Evolutionary conservation across 2,329 filamentous ascomycete species (phyloP), one percentile per base, ranked within the genome.

Genomic region (Beauveria bassiana): DNA sequence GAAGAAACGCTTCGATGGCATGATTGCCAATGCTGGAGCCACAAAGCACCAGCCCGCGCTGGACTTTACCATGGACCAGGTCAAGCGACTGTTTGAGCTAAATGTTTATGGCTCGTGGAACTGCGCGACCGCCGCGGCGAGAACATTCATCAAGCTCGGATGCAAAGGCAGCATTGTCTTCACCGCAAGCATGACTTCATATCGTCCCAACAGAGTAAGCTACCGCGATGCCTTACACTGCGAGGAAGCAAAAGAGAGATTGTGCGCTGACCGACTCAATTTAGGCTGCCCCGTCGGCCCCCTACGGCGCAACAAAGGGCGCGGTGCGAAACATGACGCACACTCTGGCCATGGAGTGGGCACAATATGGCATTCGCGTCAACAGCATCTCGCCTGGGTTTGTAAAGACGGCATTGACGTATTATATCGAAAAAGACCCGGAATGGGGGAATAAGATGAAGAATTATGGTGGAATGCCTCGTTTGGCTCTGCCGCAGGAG

Each of bases 391-490:
- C 76, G 0, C 78, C 78, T 0, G 78, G 71, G 67, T 74, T 74
- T 57, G 51, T 54, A 22, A 54, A 54, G 34, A 54, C 38, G 34
- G 51, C 51, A 9, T 16, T 54, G 72, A 80, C 78, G 7, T 80
- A 79, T 67, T 79, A 78, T 65, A 79, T 84, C 5, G 75, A 78
- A 62, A 75, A 75, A n/a, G 73, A 75, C 18, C 78, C 79, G 0
- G 81, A 84, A 67, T 85, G 81, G 82, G 78, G 80, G 61, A 71
- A 76, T 64, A 80, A 84, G 71, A 77, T 84, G 72, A 78, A 82
- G 70, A 83, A 84, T 67, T 84, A 84, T 65, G 80, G 81, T 3
- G 81, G 81, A 3, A 83, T 85, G 74, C 81, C 80, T 12, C 71
- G 81, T 31, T 65, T 85, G 43, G 82, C 81, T 0, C 75, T 80